Percentiles rank a stretch among this genome's conserved stretches.
phyloP scores from a whole-genome alignment of 805 yeast genomes.

The Suhomyces sp. region DNA sequence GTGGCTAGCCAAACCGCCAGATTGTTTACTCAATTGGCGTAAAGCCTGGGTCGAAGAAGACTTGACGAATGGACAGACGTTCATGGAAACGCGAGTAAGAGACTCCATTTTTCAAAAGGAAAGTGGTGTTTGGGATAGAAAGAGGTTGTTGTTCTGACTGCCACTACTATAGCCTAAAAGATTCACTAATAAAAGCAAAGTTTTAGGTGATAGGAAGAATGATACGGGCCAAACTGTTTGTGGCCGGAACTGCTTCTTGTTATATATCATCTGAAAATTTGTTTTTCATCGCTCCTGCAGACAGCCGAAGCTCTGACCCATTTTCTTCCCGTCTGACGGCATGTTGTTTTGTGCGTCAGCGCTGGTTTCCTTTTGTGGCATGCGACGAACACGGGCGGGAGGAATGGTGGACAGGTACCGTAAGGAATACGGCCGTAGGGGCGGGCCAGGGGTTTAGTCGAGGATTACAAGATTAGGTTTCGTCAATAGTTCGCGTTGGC shows the following conservation, averaged over 20 bases:
- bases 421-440: neutral
- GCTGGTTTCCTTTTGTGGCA: conserved; percentile 1
- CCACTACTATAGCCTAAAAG: neutral
- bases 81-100: conserved; percentile 69
- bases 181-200: neutral
- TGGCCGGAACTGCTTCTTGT: neutral
- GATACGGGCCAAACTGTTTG: neutral
- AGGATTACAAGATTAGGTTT: neutral
- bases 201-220: conserved; percentile 1
- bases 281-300: neutral
- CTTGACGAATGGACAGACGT: conserved; percentile 81
- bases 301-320: neutral
- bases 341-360: neutral
- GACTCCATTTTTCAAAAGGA: conserved; percentile 60
- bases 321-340: conserved; percentile 2
- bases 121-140: neutral
- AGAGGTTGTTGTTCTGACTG: neutral
- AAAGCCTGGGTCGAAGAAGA: conserved; percentile 57
- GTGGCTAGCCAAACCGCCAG: conserved; percentile 46
- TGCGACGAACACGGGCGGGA: neutral
- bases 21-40: conserved; percentile 49
- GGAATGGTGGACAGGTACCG: neutral
- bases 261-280: conserved; percentile 4
- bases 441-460: neutral
- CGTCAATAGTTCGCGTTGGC: neutral